These are phyloP conservation scores for Hordeum marinum DNA, from an alignment of 176 grass and related monocot species.

Conservation along the genomic window DNA sequence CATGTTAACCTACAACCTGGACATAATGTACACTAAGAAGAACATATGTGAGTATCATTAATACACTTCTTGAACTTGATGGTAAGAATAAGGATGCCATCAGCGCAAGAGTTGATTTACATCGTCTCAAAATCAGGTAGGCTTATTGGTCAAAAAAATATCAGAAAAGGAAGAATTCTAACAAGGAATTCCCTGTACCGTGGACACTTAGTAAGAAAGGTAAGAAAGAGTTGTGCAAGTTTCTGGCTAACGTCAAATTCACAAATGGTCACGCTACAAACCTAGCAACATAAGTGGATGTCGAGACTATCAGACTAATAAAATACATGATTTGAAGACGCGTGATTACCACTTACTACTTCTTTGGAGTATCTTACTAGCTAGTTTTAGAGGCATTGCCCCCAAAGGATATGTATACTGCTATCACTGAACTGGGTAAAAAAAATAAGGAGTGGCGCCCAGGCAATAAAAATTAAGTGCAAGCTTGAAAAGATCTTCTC, in stretches of 20 bases:
- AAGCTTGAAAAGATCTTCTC: neutral
- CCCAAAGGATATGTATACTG: neutral
- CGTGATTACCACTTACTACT: neutral
- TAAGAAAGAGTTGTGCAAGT: neutral
- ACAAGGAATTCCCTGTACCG: neutral
- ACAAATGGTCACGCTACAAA: neutral
- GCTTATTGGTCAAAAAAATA: neutral
- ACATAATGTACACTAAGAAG: neutral
- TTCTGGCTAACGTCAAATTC: neutral
- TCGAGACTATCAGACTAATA: neutral
- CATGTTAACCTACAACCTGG: neutral
- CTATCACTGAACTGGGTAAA: neutral
- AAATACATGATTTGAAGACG: neutral
- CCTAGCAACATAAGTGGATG: neutral
- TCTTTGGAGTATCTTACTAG: neutral
- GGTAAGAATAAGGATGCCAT: neutral
- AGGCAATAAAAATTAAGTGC: neutral
- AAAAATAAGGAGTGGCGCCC: neutral
- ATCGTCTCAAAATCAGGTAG: neutral
- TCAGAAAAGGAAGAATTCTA: no score
- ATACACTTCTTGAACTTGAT: neutral
- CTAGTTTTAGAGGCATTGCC: neutral
- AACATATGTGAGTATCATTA: neutral
- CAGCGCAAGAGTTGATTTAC: neutral
- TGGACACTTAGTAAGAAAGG: neutral